Evolutionary conservation across 2,329 filamentous ascomycete genomes (phyloP), one percentile per base, ranked within the genome.

Genomic region (Fusarium palustre): DNA sequence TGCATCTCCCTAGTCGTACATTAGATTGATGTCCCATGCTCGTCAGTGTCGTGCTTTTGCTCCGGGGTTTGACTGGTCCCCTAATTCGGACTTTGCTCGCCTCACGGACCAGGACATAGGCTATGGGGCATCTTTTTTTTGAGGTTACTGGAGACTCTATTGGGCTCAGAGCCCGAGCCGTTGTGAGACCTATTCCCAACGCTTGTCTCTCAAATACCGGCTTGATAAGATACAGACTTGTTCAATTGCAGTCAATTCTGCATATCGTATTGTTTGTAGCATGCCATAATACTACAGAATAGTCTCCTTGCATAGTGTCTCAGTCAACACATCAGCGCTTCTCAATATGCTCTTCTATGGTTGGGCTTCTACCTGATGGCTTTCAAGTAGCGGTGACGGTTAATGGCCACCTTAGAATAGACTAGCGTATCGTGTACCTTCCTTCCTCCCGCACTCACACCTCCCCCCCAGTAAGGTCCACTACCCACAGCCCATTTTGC

Each of bases 311-410:
- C 67, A 70, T 62, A 31, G 41, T 66, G 64, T 62, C 66, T 70
- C 71, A 64, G 61, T 68, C 69, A 65, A 69, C 62, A 66, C 36
- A 67, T 55, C 38, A 62, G 34, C 33, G 43, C 39, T 55, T 55
- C 25, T 42, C 31, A 38, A 45, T 68, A 68, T 59, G 49, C 52
- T 68, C 41, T 33, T 57, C 33, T 48, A n/a, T 58, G 39, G 59
- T 70, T 66, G 64, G 64, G 64, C 59, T 53, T 65, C 28, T 39
- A 64, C 52, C 53, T 60, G 50, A 33, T 67, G 52, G 63, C 63
- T 70, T 70, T 50, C 72, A 75, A 75, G 75, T 59, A 75, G 73
- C 73, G 73, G 73, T 75, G 73, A 75, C 73, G 71, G 60, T 59
- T 69, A 48, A 57, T 64, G 54, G 68, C 48, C 46, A 48, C 55